phyloP scores from a whole-genome alignment of 148 eudicot genomes.

The Cornus florida region DNA sequence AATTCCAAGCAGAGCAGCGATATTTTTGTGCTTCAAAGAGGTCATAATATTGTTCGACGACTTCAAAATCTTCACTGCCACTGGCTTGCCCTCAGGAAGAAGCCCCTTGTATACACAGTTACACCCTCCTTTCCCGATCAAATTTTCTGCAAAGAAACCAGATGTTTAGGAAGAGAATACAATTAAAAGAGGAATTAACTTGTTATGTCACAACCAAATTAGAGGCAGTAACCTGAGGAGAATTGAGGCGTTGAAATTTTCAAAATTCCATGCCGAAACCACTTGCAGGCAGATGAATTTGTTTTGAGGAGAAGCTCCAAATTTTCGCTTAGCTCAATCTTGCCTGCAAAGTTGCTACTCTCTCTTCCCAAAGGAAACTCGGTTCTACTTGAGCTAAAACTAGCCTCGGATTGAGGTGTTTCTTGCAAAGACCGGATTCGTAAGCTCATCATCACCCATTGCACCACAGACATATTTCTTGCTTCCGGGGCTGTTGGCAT shows the following conservation, averaged over 20 bases:
- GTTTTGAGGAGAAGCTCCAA: constrained; percentile 42
- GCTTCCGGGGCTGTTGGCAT: constrained; percentile 46
- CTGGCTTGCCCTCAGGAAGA: constrained; percentile 69
- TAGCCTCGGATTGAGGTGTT: constrained; percentile 37
- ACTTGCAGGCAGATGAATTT: constrained; percentile 54
- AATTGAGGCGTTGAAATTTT: constrained; percentile 66
- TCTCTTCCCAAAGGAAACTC: constrained; percentile 37
- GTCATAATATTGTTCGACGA: constrained; percentile 75
- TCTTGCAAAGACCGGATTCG: constrained; percentile 65
- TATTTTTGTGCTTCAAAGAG: constrained; percentile 58
- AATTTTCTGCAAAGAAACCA: constrained; percentile 50
- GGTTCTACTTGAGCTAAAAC: constrained; percentile 34
- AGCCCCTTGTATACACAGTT: constrained; percentile 82
- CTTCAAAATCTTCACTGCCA: constrained; percentile 75
- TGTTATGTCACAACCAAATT: neutral
- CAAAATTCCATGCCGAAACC: constrained; percentile 68
- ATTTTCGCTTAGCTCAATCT: constrained; percentile 42
- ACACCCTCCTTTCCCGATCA: constrained; percentile 88
- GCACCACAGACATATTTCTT: constrained; percentile 88
- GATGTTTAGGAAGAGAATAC: neutral
- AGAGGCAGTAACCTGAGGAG: constrained; percentile 56
- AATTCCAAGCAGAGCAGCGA: constrained; percentile 77
- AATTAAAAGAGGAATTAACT: neutral
- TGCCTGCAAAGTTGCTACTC: constrained; percentile 20
- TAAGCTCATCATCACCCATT: constrained; percentile 91